Conservation (phyloP, 495 filamentous ascomycete genomes). For the Penicillium arizonense region DNA sequence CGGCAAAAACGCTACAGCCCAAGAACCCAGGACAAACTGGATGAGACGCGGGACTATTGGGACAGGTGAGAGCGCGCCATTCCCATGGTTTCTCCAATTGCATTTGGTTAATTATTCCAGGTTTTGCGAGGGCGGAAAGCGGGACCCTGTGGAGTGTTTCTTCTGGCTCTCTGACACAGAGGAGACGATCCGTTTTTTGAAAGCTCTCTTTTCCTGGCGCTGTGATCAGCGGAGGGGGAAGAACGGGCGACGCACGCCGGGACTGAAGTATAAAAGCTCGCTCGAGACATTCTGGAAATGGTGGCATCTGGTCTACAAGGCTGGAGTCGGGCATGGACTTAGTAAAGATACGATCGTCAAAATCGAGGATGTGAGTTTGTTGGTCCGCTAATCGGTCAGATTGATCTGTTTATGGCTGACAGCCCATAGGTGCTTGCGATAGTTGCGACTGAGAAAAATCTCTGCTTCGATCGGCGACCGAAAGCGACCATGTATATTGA, state of each 20-base stretch:
- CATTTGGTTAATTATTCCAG: slow-evolving; percentile 16
- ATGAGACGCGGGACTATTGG: slow-evolving; percentile 25
- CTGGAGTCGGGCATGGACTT: slow-evolving; percentile 16
- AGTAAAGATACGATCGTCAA: slow-evolving; percentile 27
- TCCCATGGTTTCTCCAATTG: neutral
- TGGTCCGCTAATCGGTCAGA: too few relatives aligned
- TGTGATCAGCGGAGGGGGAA: slow-evolving; percentile 29
- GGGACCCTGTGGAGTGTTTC: slow-evolving; percentile 21
- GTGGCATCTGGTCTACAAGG: slow-evolving; percentile 31
- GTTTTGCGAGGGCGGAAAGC: slow-evolving; percentile 16
- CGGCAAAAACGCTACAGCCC: slow-evolving; percentile 28
- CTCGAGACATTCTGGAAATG: slow-evolving; percentile 39
- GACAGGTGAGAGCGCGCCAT: slow-evolving; percentile 16
- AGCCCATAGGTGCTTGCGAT: slow-evolving; percentile 21
- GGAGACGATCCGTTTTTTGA: slow-evolving; percentile 30
- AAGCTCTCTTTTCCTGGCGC: slow-evolving; percentile 30
- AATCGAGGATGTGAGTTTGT: slow-evolving; percentile 17
- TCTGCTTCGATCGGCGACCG: slow-evolving; percentile 15
- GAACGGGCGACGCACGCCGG: slow-evolving; percentile 24
- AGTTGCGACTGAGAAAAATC: slow-evolving; percentile 22
- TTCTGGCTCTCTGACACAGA: slow-evolving; percentile 25
- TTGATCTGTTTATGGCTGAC: slow-evolving; percentile 1
- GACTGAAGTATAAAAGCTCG: slow-evolving; percentile 31
- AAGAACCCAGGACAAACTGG: slow-evolving; percentile 22
- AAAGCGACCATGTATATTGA: slow-evolving; percentile 35